A percentile compares a stretch with the other conserved stretches of the same genome.
Conservation (phyloP, 2,329 filamentous ascomycete genomes). For the Cordyceps sp. region DNA sequence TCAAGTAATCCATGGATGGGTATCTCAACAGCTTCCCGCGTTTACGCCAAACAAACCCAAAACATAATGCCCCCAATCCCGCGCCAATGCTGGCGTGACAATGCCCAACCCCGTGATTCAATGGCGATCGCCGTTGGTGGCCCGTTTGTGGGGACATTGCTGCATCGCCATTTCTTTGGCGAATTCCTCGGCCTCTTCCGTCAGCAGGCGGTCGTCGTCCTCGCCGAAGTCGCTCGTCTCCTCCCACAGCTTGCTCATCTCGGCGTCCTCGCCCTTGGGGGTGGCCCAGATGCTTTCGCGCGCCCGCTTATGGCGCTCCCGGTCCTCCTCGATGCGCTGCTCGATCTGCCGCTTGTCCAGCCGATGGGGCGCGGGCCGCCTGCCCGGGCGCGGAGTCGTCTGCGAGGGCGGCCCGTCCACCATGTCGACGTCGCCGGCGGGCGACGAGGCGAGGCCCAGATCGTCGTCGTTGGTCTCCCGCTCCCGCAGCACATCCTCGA, state of each 20-base stretch:
- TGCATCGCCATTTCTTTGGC: conserved; percentile 22
- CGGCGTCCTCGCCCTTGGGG: conserved; percentile 40
- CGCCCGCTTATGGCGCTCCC: conserved; percentile 82
- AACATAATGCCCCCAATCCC: too few species aligned
- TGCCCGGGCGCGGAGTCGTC: conserved; percentile 18
- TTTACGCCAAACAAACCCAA: not conserved
- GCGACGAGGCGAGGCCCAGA: conserved; percentile 33
- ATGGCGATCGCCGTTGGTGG: conserved; percentile 13
- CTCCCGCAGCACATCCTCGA: conserved; percentile 70
- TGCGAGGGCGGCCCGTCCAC: conserved; percentile 24
- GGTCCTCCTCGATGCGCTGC: conserved; percentile 91
- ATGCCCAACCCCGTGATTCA: too few species aligned
- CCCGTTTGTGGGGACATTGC: conserved; percentile 20
- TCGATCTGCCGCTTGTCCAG: conserved; percentile 82
- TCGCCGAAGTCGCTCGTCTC: conserved; percentile 75
- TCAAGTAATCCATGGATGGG: too few species aligned
- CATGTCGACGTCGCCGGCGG: conserved; percentile 25
- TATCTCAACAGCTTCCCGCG: too few species aligned
- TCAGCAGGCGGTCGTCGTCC: conserved; percentile 63
- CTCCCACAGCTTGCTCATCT: conserved; percentile 72
- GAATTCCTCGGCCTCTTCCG: conserved; percentile 51
- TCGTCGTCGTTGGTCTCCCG: conserved; percentile 51
- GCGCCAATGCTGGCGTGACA: too few species aligned
- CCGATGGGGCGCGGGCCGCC: conserved; percentile 16
- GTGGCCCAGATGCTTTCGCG: conserved; percentile 91